These are phyloP conservation scores for Ciborinia camelliae DNA, from an alignment of 2,329 filamentous ascomycete genomes.

Conservation along the genomic window DNA sequence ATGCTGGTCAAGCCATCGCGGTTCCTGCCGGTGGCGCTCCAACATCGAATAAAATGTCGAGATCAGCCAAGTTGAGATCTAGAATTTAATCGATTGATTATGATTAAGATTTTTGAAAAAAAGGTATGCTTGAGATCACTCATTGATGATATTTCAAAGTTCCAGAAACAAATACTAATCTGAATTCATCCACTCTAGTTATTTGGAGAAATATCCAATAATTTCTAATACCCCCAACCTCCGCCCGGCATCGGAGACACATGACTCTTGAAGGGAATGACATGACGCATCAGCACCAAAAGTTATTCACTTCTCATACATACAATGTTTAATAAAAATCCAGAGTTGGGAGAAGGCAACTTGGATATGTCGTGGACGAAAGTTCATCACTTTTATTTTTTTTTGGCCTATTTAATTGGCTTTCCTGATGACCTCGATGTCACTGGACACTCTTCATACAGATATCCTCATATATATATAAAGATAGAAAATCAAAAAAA, in stretches of 20 bases:
- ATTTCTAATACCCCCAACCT: not conserved
- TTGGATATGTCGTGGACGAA: not conserved
- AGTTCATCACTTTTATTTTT: not conserved
- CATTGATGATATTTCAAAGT: rapidly evolving
- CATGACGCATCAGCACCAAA: not conserved
- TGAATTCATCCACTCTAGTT: not conserved
- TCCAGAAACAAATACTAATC: not conserved
- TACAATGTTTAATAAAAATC: not conserved
- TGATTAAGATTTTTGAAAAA: not conserved
- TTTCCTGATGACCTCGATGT: not conserved
- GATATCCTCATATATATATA: not conserved
- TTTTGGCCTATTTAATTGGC: not conserved
- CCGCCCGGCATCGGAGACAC: not conserved
- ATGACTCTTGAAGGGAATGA: not conserved
- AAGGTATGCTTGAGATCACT: not conserved
- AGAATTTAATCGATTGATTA: not conserved
- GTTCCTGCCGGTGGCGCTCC: not conserved
- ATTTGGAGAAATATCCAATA: not conserved
- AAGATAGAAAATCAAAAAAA: not conserved
- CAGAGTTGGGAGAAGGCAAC: not conserved
- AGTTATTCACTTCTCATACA: no score
- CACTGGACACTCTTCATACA: no score
- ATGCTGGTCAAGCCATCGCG: not conserved
- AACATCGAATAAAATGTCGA: not conserved
- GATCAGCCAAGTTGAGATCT: not conserved